These are phyloP conservation scores for Dillenia turbinata DNA, from an alignment of 164 flowering plant genomes.

Conservation along the genomic window DNA sequence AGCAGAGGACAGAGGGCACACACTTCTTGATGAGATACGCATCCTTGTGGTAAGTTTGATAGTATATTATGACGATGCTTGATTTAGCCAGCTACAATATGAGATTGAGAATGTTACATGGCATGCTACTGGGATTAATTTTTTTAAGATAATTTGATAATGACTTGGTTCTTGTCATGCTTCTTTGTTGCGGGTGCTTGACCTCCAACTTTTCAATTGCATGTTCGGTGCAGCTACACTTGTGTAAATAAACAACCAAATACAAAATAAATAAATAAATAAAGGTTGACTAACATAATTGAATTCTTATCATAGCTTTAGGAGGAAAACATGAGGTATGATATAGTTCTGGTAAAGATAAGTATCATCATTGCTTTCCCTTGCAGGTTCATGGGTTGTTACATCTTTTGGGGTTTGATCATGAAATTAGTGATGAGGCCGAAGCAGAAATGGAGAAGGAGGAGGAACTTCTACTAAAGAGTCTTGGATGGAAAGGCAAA, in stretches of 20 bases:
- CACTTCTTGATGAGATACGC: constrained; percentile 91
- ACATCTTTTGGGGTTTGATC: constrained; percentile 94
- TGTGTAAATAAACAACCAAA: background rate
- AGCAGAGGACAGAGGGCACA: constrained; percentile 90
- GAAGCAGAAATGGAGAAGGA: constrained; percentile 90
- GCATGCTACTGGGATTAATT: too few relatives aligned
- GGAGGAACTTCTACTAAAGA: constrained; percentile 70
- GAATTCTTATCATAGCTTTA: too few relatives aligned
- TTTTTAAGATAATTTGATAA: too few relatives aligned
- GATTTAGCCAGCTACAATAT: too few relatives aligned
- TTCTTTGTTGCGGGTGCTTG: too few relatives aligned
- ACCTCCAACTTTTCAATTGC: too few relatives aligned
- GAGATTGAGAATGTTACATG: too few relatives aligned
- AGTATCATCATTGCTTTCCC: constrained; percentile 1
- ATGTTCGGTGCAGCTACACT: background rate
- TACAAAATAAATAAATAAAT: too few relatives aligned
- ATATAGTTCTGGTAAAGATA: background rate
- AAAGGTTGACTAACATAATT: too few relatives aligned
- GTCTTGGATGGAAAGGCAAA: constrained; percentile 92
- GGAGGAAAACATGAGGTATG: too few relatives aligned
- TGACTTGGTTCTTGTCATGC: too few relatives aligned
- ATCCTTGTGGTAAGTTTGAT: constrained; percentile 71
- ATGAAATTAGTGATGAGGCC: constrained; percentile 90
- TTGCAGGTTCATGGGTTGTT: constrained; percentile 86
- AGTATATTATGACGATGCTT: background rate